Evolutionary conservation across 163 green algal genomes (phyloP).

Genomic region (Scenedesmus sp.): DNA sequence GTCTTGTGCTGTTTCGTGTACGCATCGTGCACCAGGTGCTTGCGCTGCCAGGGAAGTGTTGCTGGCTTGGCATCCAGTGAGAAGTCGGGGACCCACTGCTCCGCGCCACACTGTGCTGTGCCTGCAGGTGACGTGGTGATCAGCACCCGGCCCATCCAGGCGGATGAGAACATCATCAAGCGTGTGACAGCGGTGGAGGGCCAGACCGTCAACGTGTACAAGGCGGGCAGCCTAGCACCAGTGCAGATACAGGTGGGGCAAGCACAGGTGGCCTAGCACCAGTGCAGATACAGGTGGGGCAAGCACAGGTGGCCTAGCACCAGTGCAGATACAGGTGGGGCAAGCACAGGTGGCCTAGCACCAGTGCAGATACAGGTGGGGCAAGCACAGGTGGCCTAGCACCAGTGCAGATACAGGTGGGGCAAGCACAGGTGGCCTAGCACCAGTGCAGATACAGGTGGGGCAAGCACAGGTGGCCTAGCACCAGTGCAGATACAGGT

Average conservation of each 20-base stretch:
- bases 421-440: too few relatives aligned
- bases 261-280: not conserved
- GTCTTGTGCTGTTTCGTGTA: not conserved
- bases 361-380: constrained; percentile 33
- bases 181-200: constrained; percentile 67
- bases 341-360: not conserved
- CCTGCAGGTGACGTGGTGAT: constrained; percentile 74
- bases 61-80: too few relatives aligned
- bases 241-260: constrained; percentile 7
- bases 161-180: constrained; percentile 75
- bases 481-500: too few relatives aligned
- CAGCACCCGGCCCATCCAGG: constrained; percentile 65
- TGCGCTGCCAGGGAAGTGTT: too few relatives aligned
- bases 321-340: constrained; percentile 26
- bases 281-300: constrained; percentile 15
- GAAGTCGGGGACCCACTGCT: too few relatives aligned
- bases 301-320: not conserved
- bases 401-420: too few relatives aligned
- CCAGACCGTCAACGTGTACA: constrained; percentile 42
- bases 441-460: too few relatives aligned
- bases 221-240: constrained; percentile 3
- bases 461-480: too few relatives aligned
- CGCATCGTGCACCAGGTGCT: not conserved
- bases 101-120: too few relatives aligned
- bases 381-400: not conserved